These are phyloP conservation scores for Fusarium nanum DNA, from an alignment of 2,329 filamentous ascomycete species.

Conservation along the genomic window DNA sequence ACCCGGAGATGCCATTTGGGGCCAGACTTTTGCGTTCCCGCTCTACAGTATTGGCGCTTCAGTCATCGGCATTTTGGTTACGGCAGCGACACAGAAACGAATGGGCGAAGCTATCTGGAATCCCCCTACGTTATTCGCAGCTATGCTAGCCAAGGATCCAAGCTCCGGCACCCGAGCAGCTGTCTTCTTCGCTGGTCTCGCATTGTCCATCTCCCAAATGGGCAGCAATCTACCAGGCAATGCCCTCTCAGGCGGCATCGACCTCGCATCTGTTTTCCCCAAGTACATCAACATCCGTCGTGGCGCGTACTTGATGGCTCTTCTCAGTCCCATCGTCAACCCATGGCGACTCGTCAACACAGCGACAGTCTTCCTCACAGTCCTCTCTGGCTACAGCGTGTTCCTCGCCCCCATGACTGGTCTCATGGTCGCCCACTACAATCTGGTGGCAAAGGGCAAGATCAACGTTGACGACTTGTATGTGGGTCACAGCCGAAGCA, in stretches of 20 bases:
- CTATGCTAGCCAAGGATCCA: conserved; percentile 47
- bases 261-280: conserved; percentile 54
- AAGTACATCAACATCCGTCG: conserved; percentile 54
- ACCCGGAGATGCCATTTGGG: conserved; percentile 51
- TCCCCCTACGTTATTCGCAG: conserved; percentile 51
- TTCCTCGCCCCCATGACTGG: conserved; percentile 56
- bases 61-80: conserved; percentile 56
- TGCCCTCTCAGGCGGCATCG: conserved; percentile 54
- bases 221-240: conserved; percentile 55
- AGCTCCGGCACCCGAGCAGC: conserved; percentile 52
- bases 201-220: conserved; percentile 52
- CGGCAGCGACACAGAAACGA: conserved; percentile 53
- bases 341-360: conserved; percentile 55
- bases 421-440: conserved; percentile 53
- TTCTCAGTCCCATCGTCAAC: conserved; percentile 53
- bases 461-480: conserved; percentile 53
- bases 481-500: conserved; percentile 45
- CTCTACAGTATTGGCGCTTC: conserved; percentile 52
- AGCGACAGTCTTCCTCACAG: conserved; percentile 52
- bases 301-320: conserved; percentile 52
- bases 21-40: conserved; percentile 52
- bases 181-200: conserved; percentile 54
- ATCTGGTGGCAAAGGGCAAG: conserved; percentile 50
- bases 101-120: conserved; percentile 55
- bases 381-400: conserved; percentile 53